Base-by-base conservation (phyloP, 2,329 filamentous ascomycete species). In the Calonectria henricotiae region DNA sequence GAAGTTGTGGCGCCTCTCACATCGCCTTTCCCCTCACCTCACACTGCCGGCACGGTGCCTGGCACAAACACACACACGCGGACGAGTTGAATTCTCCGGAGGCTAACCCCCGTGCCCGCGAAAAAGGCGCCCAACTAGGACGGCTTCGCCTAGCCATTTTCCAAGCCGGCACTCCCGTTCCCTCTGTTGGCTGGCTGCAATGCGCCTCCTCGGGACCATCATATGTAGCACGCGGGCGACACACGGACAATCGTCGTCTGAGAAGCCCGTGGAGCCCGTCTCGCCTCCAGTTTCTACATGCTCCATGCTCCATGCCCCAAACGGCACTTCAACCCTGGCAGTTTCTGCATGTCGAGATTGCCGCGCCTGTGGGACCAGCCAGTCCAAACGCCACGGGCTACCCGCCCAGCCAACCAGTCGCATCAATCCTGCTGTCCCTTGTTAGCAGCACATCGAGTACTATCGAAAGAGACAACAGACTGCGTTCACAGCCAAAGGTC, bases 301-400 rank as follows among this genome's bases (percentile, higher is more conserved):
- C 49, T 65, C 63, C 39, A 35, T 58, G 47, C 44, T 65, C 67
- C 39, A 35, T 58, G 47, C 44, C 63, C 67, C 49, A 68, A 66
- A 55, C 25, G 43, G 27, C 41, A 35, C 46, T 51, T 58, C 62
- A 63, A 75, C 73, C 39, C 47, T 68, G 62, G 62, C 46, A 65
- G 32, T 43, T 64, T 54, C 32, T 74, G 68, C 35, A 69, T 32
- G 55, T 67, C 55, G 64, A 61, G 25, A 68, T 66, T 64, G 71
- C 73, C 68, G 65, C 43, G 64, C 54, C 58, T 46, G 58, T 71
- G 65, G 75, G 68, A 68, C 63, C 65, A 46, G 64, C 43, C 65
- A 69, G 44, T 20, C 64, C 65, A 25, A 64, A 62, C 64, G 70
- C 73, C 67, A 67, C 63, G 62, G 62, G 51, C 67, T 70, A 65